These are phyloP conservation scores for Microbotryomycetes sp. DNA, from an alignment of 1,284 basidiomycete species.

Conservation along the genomic window DNA sequence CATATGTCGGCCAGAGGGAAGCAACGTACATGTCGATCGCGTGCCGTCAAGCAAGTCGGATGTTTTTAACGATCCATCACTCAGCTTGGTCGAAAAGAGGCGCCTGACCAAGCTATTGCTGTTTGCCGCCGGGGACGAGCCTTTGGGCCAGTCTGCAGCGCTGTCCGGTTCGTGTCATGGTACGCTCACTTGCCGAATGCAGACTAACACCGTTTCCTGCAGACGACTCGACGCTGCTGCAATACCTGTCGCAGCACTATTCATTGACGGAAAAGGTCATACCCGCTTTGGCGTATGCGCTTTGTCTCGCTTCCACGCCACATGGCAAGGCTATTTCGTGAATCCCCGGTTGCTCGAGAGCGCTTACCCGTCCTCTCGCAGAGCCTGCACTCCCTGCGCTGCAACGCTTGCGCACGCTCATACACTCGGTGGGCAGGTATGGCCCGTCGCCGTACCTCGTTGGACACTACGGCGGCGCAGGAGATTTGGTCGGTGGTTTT, in stretches of 20 bases:
- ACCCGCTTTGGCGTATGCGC: slow-evolving; percentile 33
- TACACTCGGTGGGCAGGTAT: slow-evolving; percentile 76
- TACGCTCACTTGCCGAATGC: too few relatives aligned
- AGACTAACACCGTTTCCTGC: slow-evolving; percentile 10
- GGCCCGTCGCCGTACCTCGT: slow-evolving; percentile 85
- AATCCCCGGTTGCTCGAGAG: neutral
- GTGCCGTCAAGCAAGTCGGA: slow-evolving; percentile 91
- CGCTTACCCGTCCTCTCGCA: neutral
- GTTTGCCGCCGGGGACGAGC: slow-evolving; percentile 59
- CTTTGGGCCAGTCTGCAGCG: slow-evolving; percentile 52
- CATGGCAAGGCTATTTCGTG: neutral
- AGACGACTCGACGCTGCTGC: slow-evolving; percentile 53
- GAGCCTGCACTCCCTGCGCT: slow-evolving; percentile 48
- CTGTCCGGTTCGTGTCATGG: slow-evolving; percentile 16
- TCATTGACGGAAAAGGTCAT: slow-evolving; percentile 3
- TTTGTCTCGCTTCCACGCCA: slow-evolving; percentile 37
- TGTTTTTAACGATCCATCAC: slow-evolving; percentile 75
- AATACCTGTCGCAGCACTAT: neutral
- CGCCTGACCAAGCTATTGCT: slow-evolving; percentile 86
- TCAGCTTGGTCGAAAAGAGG: slow-evolving; percentile 78
- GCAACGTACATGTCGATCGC: slow-evolving; percentile 44
- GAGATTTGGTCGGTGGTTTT: slow-evolving; percentile 88
- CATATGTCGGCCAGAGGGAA: slow-evolving; percentile 45
- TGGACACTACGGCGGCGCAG: slow-evolving; percentile 86
- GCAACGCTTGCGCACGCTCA: slow-evolving; percentile 59